Evolutionary conservation across 345 rosid species (phyloP), one percentile per base, ranked within the genome.

Genomic region (Triadica sebifera): DNA sequence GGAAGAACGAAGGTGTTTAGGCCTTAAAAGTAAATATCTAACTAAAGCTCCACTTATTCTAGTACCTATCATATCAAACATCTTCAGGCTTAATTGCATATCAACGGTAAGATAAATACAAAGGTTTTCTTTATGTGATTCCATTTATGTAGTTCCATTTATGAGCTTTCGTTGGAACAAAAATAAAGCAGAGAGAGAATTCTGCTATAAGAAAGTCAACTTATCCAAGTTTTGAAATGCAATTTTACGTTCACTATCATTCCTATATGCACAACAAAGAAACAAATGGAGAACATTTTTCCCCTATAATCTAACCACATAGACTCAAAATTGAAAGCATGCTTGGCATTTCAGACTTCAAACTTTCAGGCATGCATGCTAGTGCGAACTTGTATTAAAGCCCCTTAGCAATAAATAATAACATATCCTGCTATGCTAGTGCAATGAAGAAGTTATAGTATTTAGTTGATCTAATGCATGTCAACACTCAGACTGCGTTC

Each of bases 401-500:
- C 12, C 17, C 9, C 6, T 20, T 1, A 3, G 38, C 12, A n/a
- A 73, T 8, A 47, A 41, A 39, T 29, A 17, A 38, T 19, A 53
- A 2, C 19, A 15, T 10, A 64, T n/a, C 38, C 19, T 2, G 49
- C 55, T 73, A 73, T 1, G 25, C 25, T 38, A 15, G 38, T 60
- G 15, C 10, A 12, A 70, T 6, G 68, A 49, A n/a, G 47, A 49
- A n/a, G 45, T 65, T 17, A 57, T 22, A 38, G 56, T 66, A 56
- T 58, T 58, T 12, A 89, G 81, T 69, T 65, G 88, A 57, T 86
- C 85, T 62, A 70, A 81, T 20, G 87, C 83, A 51, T 64, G 63
- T 65, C 90, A 4, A 87, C 70, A 5, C 84, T 85, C 86, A 91
- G 79, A 71, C 77, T 73, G 22, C 65, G 29, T 58, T 75, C 83